Percentiles rank a stretch among this genome's conserved stretches.
phyloP scores from a whole-genome alignment of 208 protist species.

The Leishmania turanica region DNA sequence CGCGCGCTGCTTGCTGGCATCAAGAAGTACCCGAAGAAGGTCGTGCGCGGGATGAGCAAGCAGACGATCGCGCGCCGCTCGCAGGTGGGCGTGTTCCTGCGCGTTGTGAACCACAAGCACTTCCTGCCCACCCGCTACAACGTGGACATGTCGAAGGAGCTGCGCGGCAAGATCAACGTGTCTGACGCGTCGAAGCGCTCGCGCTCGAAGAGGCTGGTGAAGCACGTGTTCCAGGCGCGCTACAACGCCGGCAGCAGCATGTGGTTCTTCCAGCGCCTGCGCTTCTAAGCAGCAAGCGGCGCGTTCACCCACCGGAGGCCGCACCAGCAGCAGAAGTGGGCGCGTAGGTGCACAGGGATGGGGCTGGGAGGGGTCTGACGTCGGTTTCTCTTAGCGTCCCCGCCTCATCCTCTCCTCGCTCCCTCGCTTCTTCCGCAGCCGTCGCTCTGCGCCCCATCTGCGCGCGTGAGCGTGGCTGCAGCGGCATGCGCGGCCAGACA shows the following conservation, averaged over 20 bases:
- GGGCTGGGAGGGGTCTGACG: not conserved
- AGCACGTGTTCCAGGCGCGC: conserved; percentile 93
- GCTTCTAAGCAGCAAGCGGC: conserved; percentile 92
- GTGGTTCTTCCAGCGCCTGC: conserved; percentile 99
- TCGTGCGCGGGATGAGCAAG: conserved; percentile 95
- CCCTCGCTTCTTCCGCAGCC: not conserved
- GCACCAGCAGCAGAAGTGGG: not conserved
- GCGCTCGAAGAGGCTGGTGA: conserved; percentile 81
- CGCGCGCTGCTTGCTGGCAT: conserved; percentile 96
- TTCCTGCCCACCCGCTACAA: conserved; percentile 98
- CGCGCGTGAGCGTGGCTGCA: not conserved
- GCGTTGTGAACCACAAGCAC: conserved; percentile 98
- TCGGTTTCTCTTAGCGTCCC: not conserved
- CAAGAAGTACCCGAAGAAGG: conserved; percentile 95
- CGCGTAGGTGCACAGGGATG: not conserved
- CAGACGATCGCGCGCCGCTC: conserved; percentile 93
- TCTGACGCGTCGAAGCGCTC: conserved; percentile 91
- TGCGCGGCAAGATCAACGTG: conserved; percentile 92
- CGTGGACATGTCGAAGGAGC: conserved; percentile 92
- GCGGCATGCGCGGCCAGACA: not conserved
- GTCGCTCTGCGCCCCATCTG: not conserved
- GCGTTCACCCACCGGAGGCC: not conserved
- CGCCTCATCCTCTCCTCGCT: not conserved
- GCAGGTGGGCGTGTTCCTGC: conserved; percentile 96
- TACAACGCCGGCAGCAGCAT: conserved; percentile 97